phyloP scores from a whole-genome alignment of 2,329 filamentous ascomycete genomes.

The Bipolaris sorokiniana region DNA sequence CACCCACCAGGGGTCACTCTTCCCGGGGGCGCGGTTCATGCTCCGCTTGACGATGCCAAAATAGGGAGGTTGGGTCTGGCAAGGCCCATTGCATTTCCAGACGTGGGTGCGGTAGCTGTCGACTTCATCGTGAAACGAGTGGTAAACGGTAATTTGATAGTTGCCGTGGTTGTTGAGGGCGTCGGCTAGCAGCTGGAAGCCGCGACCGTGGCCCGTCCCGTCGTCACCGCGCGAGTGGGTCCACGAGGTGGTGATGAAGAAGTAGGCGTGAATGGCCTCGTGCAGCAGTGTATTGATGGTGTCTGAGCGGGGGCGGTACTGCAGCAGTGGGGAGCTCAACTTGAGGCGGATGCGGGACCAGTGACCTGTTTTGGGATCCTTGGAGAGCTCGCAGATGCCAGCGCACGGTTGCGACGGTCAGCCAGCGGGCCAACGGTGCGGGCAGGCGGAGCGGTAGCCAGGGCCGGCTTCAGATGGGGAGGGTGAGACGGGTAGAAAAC shows the following conservation, averaged over 20 bases:
- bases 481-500: slow-evolving; percentile 19
- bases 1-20: slow-evolving; percentile 52
- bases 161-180: slow-evolving; percentile 54
- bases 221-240: slow-evolving; percentile 51
- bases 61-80: slow-evolving; percentile 47
- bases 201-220: slow-evolving; percentile 52
- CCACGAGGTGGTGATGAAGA: slow-evolving; percentile 55
- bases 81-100: slow-evolving; percentile 54
- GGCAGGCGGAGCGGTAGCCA: slow-evolving; percentile 4
- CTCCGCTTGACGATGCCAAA: slow-evolving; percentile 55
- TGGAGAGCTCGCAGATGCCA: slow-evolving; percentile 54
- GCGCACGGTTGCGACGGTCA: slow-evolving; percentile 44
- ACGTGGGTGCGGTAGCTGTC: slow-evolving; percentile 55
- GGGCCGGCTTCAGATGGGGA: slow-evolving; percentile 10
- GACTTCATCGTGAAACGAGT: slow-evolving; percentile 56
- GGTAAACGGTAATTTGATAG: slow-evolving; percentile 52
- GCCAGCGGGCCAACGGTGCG: slow-evolving; percentile 19
- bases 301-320: slow-evolving; percentile 53
- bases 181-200: slow-evolving; percentile 53
- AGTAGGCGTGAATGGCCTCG: slow-evolving; percentile 55
- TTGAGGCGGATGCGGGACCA: slow-evolving; percentile 52
- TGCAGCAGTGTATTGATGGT: slow-evolving; percentile 54
- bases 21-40: slow-evolving; percentile 54
- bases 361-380: slow-evolving; percentile 45
- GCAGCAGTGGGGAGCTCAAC: slow-evolving; percentile 53